These are phyloP conservation scores for Phytophthora nicotianae DNA, from an alignment of 352 stramenopile genomes.

Conservation along the genomic window DNA sequence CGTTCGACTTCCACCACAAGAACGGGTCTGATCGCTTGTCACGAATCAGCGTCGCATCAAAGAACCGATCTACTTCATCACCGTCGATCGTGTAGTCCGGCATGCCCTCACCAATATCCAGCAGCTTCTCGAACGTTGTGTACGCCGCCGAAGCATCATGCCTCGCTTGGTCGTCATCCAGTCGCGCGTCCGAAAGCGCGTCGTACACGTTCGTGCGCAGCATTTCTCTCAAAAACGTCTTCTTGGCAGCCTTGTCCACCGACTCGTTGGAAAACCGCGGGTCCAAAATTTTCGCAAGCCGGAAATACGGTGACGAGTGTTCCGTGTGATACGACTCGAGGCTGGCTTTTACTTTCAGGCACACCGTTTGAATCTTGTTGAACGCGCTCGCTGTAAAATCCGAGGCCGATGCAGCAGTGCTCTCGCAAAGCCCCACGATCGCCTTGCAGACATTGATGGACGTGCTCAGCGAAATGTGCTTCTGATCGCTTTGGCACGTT, in stretches of 20 bases:
- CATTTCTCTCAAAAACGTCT: slow-evolving; percentile 78
- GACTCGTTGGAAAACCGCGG: slow-evolving; percentile 84
- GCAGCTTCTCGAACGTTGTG: slow-evolving; percentile 80
- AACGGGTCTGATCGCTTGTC: slow-evolving; percentile 84
- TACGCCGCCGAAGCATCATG: slow-evolving; percentile 74
- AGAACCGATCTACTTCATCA: slow-evolving; percentile 84
- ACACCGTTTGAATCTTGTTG: slow-evolving; percentile 76
- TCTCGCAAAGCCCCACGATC: slow-evolving; percentile 79
- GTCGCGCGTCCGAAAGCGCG: slow-evolving; percentile 52
- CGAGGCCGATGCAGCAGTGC: slow-evolving; percentile 60
- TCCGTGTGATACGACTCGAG: slow-evolving; percentile 75
- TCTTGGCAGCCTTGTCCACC: slow-evolving; percentile 74
- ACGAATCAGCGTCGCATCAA: slow-evolving; percentile 77
- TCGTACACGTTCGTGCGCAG: slow-evolving; percentile 78
- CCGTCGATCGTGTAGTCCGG: slow-evolving; percentile 79
- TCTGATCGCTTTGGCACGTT: slow-evolving; percentile 78
- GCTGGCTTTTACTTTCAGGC: slow-evolving; percentile 74
- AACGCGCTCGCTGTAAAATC: slow-evolving; percentile 58
- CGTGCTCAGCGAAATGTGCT: slow-evolving; percentile 81
- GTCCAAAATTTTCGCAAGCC: slow-evolving; percentile 77
- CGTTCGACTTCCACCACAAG: slow-evolving; percentile 86
- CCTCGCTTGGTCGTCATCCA: slow-evolving; percentile 58
- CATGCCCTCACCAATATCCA: slow-evolving; percentile 84
- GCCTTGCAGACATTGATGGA: slow-evolving; percentile 84
- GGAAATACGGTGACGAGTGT: slow-evolving; percentile 72